phyloP scores from a whole-genome alignment of 768 basidiomycete species.

The Auricularia cornea region DNA sequence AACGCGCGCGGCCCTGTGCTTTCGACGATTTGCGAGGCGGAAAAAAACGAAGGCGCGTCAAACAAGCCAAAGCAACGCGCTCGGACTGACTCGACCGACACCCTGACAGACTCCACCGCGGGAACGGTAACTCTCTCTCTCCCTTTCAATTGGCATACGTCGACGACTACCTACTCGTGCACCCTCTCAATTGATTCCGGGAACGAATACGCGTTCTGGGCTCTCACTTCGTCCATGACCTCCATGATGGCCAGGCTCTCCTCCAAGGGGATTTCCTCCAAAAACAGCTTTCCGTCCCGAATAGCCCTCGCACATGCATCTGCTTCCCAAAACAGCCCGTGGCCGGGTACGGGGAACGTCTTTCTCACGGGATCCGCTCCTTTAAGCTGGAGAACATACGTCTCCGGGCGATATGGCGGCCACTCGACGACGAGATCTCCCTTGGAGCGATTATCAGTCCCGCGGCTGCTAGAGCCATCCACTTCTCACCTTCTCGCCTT shows the following conservation, averaged over 20 bases:
- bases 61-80: neutral
- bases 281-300: conserved; percentile 11
- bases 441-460: conserved; percentile 2
- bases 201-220: neutral
- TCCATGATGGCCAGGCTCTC: conserved; percentile 8
- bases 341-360: conserved; percentile 4
- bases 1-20: neutral
- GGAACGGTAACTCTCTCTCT: neutral
- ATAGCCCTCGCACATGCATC: conserved; percentile 15
- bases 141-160: too few species aligned
- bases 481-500: conserved; percentile 11
- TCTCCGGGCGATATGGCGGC: conserved; percentile 5
- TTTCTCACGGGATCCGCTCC: conserved; percentile 5
- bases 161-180: too few species aligned
- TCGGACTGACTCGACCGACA: neutral
- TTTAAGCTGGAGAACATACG: conserved; percentile 7
- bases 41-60: neutral
- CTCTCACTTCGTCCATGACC: conserved; percentile 12
- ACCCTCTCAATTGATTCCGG: neutral
- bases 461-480: neutral
- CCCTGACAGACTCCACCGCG: neutral
- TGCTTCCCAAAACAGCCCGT: conserved; percentile 14
- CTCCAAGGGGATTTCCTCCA: conserved; percentile 7
- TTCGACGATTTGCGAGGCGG: neutral
- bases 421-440: conserved; percentile 8